Evolutionary conservation across 2,329 filamentous ascomycete genomes (phyloP), one percentile per base, ranked within the genome.

Genomic region (Chaetomium strumarium): DNA sequence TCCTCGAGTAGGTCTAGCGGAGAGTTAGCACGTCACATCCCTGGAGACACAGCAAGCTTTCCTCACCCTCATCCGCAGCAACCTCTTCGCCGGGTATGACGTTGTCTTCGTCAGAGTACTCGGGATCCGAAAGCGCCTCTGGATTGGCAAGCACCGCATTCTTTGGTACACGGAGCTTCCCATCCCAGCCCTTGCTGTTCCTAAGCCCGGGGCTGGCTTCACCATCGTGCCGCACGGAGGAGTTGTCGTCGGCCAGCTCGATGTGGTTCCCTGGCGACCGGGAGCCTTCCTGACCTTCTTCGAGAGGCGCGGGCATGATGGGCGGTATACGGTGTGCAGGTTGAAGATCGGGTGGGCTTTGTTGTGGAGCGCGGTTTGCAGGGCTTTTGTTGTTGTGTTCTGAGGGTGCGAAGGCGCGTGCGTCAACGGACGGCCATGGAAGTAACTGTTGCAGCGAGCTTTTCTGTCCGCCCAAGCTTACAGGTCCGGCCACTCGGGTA

Each of bases 51-150:
- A 3, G 9, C 33, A 13, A 2, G 29, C 29, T 1, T 10, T 41
- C 17, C 46, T 49, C 55, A 88, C 88, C 86, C 75, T 95, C 90
- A 65, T 95, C 90, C 7, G 90, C 86, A 24, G 80, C 77, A 53
- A 95, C 90, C 65, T 85, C 76, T 53, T 95, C 86, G 46, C 85
- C 85, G 0, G 81, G 81, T 56, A 87, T 71, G 17, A 85, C 77
- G 55, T 85, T 80, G 56, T 84, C 80, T 11, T 84, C 80, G 59
- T 79, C 90, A 14, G 88, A 93, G 66, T 92, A 90, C 52, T 96
- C 90, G 0, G 88, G 83, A 63, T 96, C 90, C 40, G 86, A 87
- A 47, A 95, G 70, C 10, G 87, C 88, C 64, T 93, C 89, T 2
- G 89, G 86, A 64, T 95, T 95, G 20, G 79, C 75, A 43, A 95